Conservation (phyloP, 2,329 filamentous ascomycete species). For the Aspergillus sp. region DNA sequence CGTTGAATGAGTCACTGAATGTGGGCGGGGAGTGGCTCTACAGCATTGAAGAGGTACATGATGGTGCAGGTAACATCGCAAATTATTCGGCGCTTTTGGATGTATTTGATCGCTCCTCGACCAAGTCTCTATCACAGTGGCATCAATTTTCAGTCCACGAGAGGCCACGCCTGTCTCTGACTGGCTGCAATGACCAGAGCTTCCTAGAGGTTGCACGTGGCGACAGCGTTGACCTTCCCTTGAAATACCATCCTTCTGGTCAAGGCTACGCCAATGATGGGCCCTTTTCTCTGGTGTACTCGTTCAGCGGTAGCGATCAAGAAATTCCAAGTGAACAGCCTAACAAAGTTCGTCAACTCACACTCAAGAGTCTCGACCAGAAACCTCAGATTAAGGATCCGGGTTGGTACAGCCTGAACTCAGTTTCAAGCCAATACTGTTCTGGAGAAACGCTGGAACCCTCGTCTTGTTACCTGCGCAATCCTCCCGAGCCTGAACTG, state of each 20-base stretch:
- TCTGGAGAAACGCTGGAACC: conserved; percentile 88
- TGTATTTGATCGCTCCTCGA: conserved; percentile 64
- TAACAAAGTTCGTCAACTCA: conserved; percentile 61
- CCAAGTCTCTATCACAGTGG: conserved; percentile 64
- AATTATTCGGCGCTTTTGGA: conserved; percentile 67
- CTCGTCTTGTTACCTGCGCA: conserved; percentile 87
- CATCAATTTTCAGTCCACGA: conserved; percentile 86
- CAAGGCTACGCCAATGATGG: conserved; percentile 60
- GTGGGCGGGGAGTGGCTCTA: conserved; percentile 83
- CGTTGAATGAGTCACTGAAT: conserved; percentile 86
- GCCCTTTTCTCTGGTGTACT: conserved; percentile 74
- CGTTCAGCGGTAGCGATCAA: conserved; percentile 76
- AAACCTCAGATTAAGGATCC: conserved; percentile 70
- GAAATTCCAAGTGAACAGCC: conserved; percentile 66
- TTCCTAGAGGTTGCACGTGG: conserved; percentile 84
- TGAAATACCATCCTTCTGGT: conserved; percentile 68
- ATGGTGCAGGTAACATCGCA: conserved; percentile 84
- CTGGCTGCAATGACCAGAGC: conserved; percentile 74
- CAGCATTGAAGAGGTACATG: conserved; percentile 85
- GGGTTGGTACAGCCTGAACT: conserved; percentile 82
- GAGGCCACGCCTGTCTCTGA: conserved; percentile 71
- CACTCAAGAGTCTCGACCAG: conserved; percentile 58
- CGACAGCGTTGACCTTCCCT: conserved; percentile 65
- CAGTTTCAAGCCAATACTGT: conserved; percentile 78
- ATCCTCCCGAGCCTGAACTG: conserved; percentile 83